A percentile compares a stretch with the other conserved stretches of the same genome.
These are phyloP conservation scores for Aspergillus pseudoviridinutans DNA, from an alignment of 2,329 filamentous ascomycete species.

Conservation along the genomic window DNA sequence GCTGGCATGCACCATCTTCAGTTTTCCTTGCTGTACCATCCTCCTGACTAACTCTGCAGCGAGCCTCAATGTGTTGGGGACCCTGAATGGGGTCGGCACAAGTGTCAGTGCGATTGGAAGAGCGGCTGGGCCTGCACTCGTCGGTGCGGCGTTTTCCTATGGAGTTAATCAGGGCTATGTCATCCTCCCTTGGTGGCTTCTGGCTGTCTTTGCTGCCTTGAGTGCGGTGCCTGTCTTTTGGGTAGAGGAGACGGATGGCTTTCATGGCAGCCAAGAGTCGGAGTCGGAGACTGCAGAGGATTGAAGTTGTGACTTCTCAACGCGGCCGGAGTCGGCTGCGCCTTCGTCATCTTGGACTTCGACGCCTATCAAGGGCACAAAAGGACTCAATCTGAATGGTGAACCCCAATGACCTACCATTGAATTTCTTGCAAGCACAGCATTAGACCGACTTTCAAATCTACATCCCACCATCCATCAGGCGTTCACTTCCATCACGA, in stretches of 20 bases:
- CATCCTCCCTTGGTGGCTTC: slow-evolving; percentile 74
- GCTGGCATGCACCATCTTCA: slow-evolving; percentile 71
- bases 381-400: too few relatives aligned
- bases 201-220: slow-evolving; percentile 60
- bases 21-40: slow-evolving; percentile 86
- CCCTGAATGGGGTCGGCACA: slow-evolving; percentile 86
- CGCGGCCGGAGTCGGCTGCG: background rate
- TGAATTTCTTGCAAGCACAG: background rate
- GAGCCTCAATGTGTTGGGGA: slow-evolving; percentile 74
- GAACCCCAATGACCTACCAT: background rate
- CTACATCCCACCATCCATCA: background rate
- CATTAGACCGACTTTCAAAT: background rate
- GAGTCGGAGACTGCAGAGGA: slow-evolving; percentile 26
- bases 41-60: slow-evolving; percentile 81
- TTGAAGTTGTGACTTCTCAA: background rate
- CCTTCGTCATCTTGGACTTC: background rate
- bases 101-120: slow-evolving; percentile 76
- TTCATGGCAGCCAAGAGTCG: slow-evolving; percentile 41
- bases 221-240: slow-evolving; percentile 70
- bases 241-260: slow-evolving; percentile 69
- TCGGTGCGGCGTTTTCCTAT: slow-evolving; percentile 69
- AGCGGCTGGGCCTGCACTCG: slow-evolving; percentile 70
- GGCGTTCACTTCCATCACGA: background rate
- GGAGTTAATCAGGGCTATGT: slow-evolving; percentile 74
- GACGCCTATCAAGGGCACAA: background rate